Percentiles rank a stretch among this genome's conserved stretches.
Evolutionary conservation across 495 filamentous ascomycete genomes (phyloP).

Genomic region (Aspergillus taichungensis): DNA sequence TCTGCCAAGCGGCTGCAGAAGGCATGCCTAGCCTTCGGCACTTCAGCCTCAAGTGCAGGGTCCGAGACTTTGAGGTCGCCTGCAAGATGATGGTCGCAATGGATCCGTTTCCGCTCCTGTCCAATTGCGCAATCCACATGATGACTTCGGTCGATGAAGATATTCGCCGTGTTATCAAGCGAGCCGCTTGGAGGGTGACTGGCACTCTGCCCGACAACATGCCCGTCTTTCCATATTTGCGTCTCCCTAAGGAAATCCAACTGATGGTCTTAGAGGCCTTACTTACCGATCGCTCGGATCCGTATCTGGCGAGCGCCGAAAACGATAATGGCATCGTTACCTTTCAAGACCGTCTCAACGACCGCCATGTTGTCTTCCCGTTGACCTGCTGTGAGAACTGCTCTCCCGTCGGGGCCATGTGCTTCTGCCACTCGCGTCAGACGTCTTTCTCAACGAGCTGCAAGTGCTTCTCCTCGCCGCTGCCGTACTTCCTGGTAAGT

Average conservation of each 20-base stretch:
- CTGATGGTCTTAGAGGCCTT: constrained; percentile 15
- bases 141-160: constrained; percentile 5
- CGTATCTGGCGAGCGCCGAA: constrained; percentile 4
- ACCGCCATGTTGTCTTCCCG: background rate
- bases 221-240: constrained; percentile 12
- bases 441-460: constrained; percentile 18
- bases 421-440: constrained; percentile 16
- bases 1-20: constrained; percentile 8
- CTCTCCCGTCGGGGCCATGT: constrained; percentile 11
- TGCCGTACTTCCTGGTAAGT: constrained; percentile 20
- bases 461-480: constrained; percentile 16
- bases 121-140: constrained; percentile 16
- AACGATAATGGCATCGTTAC: constrained; percentile 4
- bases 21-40: constrained; percentile 10
- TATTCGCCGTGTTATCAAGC: constrained; percentile 9
- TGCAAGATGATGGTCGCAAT: constrained; percentile 8
- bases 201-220: constrained; percentile 1
- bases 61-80: constrained; percentile 12
- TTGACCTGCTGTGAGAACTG: constrained; percentile 17
- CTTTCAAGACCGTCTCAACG: constrained; percentile 9
- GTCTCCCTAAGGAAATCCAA: constrained; percentile 23
- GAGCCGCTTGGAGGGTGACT: constrained; percentile 12
- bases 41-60: constrained; percentile 18
- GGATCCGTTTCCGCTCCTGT: constrained; percentile 11
- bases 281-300: constrained; percentile 10